Percentiles rank a stretch among this genome's conserved stretches.
Conservation (phyloP, 1,139 yeast genomes). For the Chernovozyma aurita region DNA sequence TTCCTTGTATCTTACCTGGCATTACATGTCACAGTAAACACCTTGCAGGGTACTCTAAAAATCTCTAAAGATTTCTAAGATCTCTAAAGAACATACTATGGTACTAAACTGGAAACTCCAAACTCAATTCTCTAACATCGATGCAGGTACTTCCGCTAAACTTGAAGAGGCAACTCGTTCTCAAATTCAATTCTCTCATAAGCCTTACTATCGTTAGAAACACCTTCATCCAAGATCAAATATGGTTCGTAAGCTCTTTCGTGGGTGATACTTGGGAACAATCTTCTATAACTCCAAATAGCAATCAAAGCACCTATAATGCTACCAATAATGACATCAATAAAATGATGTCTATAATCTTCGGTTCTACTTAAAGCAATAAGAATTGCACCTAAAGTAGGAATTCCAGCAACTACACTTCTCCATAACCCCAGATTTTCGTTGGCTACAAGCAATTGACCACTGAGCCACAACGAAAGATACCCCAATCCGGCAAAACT, state of each 20-base stretch:
- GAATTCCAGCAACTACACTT: constrained; percentile 29
- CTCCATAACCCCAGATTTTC: constrained; percentile 55
- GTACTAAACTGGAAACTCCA: too few species aligned
- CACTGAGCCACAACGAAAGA: constrained; percentile 59
- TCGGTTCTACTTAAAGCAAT: constrained; percentile 71
- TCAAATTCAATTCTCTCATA: constrained; percentile 6
- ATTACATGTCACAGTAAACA: too few species aligned
- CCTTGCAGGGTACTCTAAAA: too few species aligned
- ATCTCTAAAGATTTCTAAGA: too few species aligned
- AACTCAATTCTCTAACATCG: too few species aligned
- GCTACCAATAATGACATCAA: constrained; percentile 63
- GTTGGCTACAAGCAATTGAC: constrained; percentile 44
- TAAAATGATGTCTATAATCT: constrained; percentile 76
- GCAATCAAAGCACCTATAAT: constrained; percentile 42
- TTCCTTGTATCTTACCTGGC: too few species aligned
- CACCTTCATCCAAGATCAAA: constrained; percentile 12
- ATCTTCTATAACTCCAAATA: constrained; percentile 35
- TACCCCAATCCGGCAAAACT: constrained; percentile 66
- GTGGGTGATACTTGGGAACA: constrained; percentile 26
- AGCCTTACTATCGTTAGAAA: constrained; percentile 10
- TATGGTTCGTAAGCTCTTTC: constrained; percentile 22
- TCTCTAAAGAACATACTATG: too few species aligned
- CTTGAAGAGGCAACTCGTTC: not conserved
- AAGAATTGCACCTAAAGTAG: constrained; percentile 52
- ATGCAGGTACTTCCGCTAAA: too few species aligned